Evolutionary conservation across 73 alveolate species (phyloP).

Genomic region (Tetrahymena elliotti): DNA sequence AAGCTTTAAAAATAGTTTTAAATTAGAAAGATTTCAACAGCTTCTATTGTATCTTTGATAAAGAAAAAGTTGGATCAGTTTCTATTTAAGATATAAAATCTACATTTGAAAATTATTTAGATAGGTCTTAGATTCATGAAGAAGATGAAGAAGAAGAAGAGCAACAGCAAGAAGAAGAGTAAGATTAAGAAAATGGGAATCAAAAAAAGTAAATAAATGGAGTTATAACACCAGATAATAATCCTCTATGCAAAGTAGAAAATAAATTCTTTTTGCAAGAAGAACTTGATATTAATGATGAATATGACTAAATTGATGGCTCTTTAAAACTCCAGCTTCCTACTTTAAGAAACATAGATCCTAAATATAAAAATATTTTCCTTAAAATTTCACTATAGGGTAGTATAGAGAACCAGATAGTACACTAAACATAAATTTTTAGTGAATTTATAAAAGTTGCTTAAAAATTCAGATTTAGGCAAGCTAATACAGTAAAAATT

Average conservation of each 20-base stretch:
- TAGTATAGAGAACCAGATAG: background rate
- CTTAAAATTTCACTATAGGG: background rate
- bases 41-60: constrained; percentile 19
- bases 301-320: background rate
- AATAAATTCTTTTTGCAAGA: background rate
- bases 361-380: background rate
- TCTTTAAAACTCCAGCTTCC: background rate
- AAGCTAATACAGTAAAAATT: background rate
- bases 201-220: background rate
- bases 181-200: background rate
- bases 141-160: constrained; percentile 11
- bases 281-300: background rate
- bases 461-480: background rate
- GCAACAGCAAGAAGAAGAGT: background rate
- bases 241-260: background rate
- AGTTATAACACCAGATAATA: background rate
- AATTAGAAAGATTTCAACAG: constrained; percentile 23
- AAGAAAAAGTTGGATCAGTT: constrained; percentile 29
- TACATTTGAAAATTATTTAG: constrained; percentile 8
- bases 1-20: constrained; percentile 12
- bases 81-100: constrained; percentile 17
- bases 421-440: background rate
- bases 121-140: background rate
- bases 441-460: background rate
- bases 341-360: background rate